A percentile compares a stretch with the other conserved stretches of the same genome.
phyloP scores from a whole-genome alignment of 1,284 basidiomycete genomes.

The Pyrrhoderma noxium region DNA sequence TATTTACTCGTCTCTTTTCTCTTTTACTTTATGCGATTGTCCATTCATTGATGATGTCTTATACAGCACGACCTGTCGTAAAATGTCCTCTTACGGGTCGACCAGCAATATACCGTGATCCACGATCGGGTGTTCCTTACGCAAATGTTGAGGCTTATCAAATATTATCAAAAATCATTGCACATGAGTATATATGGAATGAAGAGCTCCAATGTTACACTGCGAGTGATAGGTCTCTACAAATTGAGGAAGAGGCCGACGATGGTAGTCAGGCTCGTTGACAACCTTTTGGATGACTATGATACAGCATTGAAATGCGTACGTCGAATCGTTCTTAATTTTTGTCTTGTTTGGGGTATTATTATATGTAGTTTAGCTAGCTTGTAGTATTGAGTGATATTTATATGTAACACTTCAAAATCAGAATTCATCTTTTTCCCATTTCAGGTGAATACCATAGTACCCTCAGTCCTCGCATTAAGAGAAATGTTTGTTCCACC shows the following conservation, averaged over 20 bases:
- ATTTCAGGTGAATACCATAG: no score
- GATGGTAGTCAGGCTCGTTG: neutral
- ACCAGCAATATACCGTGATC: constrained; percentile 65
- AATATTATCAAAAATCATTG: constrained; percentile 48
- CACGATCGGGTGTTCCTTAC: constrained; percentile 69
- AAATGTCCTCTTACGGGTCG: constrained; percentile 60
- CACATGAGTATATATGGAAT: constrained; percentile 63
- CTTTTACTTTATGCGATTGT: constrained; percentile 4
- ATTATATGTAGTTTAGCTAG: no score
- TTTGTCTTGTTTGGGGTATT: no score
- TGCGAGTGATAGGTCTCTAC: constrained; percentile 1
- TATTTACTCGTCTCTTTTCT: constrained; percentile 16
- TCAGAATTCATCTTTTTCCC: no score
- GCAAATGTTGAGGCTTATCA: constrained; percentile 62
- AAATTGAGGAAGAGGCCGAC: constrained; percentile 2
- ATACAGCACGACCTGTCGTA: constrained; percentile 39
- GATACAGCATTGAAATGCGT: no score
- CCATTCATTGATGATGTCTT: neutral
- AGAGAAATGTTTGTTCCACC: neutral
- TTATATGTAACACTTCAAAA: no score
- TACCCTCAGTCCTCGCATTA: no score
- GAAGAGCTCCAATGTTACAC: constrained; percentile 47
- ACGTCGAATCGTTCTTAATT: no score
- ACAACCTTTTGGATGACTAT: no score
- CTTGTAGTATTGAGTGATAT: no score